Conservation (phyloP, 2,329 filamentous ascomycete genomes). For the Thielaviopsis populi region DNA sequence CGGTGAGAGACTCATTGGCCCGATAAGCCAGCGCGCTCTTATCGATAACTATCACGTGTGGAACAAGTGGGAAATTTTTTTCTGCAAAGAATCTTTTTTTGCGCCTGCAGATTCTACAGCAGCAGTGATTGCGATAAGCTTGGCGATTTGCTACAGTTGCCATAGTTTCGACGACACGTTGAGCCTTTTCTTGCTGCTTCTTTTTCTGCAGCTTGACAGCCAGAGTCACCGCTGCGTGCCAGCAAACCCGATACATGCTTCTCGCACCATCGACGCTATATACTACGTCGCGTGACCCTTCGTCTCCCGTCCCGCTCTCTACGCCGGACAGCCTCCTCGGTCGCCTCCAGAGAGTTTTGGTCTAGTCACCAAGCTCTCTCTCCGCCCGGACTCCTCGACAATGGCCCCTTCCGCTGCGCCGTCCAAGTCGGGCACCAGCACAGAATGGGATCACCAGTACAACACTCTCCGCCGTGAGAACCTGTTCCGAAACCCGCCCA, state of each 20-base stretch:
- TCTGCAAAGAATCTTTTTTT: slow-evolving; percentile 11
- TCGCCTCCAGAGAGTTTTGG: slow-evolving; percentile 1
- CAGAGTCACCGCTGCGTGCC: neutral
- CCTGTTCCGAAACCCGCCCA: slow-evolving; percentile 78
- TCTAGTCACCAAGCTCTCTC: slow-evolving; percentile 7
- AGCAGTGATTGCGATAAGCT: slow-evolving; percentile 10
- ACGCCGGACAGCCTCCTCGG: too few relatives aligned
- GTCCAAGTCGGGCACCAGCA: slow-evolving; percentile 35
- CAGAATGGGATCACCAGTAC: slow-evolving; percentile 72
- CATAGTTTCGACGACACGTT: neutral
- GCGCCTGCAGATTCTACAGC: neutral
- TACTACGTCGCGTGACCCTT: neutral
- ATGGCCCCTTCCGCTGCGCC: slow-evolving; percentile 14
- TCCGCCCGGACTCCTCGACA: slow-evolving; percentile 3
- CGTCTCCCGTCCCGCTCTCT: neutral
- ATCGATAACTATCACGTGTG: slow-evolving; percentile 17
- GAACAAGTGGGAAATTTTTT: slow-evolving; percentile 14
- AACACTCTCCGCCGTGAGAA: slow-evolving; percentile 73
- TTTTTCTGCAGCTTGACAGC: neutral
- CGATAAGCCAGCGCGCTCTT: slow-evolving; percentile 9
- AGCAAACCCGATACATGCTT: neutral
- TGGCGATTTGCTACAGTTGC: neutral
- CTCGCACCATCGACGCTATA: neutral
- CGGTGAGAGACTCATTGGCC: slow-evolving; percentile 10
- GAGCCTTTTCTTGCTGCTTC: neutral